Evolutionary conservation across 176 grass and related monocot genomes (phyloP).

Genomic region (Eragrostis curvula): DNA sequence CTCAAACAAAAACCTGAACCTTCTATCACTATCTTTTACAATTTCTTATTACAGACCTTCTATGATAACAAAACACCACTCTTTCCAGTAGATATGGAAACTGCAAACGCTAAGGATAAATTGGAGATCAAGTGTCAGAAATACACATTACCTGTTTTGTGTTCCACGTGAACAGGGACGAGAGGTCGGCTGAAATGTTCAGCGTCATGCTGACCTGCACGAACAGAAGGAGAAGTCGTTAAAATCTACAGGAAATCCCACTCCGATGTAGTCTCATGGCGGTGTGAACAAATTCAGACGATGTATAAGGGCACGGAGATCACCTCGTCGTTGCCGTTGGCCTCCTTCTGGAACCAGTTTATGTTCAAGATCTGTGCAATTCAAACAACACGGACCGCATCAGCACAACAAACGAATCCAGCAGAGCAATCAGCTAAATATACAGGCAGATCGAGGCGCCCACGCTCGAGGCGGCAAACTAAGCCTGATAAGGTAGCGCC

Average conservation of each 20-base stretch:
- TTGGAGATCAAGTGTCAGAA: background rate
- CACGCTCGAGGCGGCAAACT: background rate
- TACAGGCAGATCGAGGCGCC: conserved; percentile 5
- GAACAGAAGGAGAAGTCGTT: background rate
- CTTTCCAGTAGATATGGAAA: background rate
- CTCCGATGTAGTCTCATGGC: background rate
- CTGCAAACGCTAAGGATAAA: background rate
- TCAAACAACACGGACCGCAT: background rate
- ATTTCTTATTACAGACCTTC: background rate
- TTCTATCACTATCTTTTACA: background rate
- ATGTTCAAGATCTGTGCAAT: conserved; percentile 78
- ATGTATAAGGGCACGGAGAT: background rate
- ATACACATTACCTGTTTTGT: conserved; percentile 80
- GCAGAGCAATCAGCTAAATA: background rate
- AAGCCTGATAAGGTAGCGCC: background rate
- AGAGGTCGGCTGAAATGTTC: conserved; percentile 92
- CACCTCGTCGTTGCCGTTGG: conserved; percentile 96
- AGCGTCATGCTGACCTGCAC: conserved; percentile 93
- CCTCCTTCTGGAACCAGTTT: conserved; percentile 99
- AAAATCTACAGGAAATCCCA: background rate
- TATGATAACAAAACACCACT: background rate
- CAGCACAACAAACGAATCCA: conserved; percentile 10
- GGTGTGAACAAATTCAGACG: background rate
- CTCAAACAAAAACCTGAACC: background rate
- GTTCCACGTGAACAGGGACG: conserved; percentile 98